Evolutionary conservation across 257 asterid species (phyloP), one percentile per base, ranked within the genome.

Genomic region (Gardenia jasminoides): DNA sequence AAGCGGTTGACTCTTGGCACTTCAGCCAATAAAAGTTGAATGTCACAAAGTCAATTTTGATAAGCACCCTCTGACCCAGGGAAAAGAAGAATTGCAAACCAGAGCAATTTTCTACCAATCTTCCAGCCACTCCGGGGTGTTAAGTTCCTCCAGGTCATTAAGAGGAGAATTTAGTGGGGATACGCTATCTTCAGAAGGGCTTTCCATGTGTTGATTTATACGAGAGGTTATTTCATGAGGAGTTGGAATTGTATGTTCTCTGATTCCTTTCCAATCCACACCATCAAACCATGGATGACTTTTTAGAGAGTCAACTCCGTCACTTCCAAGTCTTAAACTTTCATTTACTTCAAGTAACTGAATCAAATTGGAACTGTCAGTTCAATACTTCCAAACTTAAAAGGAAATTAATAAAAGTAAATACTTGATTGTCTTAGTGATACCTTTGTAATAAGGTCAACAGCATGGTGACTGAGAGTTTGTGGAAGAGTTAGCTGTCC

Each of bases 301-400:
- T 90, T 92, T 94, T 72, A 94, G 81, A 80, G 91, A 83, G 78
- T 84, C 94, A 4, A 78, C 81, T 78, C 94, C 94, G 85, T 88
- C 87, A 82, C 88, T 91, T 82, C 98, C 98, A 20, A 94, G 97
- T 85, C 97, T 89, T n/a, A 84, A 76, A 79, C 84, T 88, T 83
- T 94, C 97, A 33, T 94, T 96, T 75, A 94, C 97, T 71, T 89
- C 93, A 69, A 94, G 96, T 80, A 94, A 83, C 98, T 94, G 92
- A 66, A 71, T 41, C 7, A 10, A 22, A 82, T 36, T 43, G 28
- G 41, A 5, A 39, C 8, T 46, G 20, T 26, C 22, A 44, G 41
- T 11, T 7, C 30, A 64, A 43, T 75, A 43, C 61, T 15, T 43
- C 71, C 41, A 16, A 16, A 59, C 30, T 74, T 58, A 39, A 0